Base-by-base conservation (phyloP, 805 yeast species). In the Zygoascus tannicola region DNA sequence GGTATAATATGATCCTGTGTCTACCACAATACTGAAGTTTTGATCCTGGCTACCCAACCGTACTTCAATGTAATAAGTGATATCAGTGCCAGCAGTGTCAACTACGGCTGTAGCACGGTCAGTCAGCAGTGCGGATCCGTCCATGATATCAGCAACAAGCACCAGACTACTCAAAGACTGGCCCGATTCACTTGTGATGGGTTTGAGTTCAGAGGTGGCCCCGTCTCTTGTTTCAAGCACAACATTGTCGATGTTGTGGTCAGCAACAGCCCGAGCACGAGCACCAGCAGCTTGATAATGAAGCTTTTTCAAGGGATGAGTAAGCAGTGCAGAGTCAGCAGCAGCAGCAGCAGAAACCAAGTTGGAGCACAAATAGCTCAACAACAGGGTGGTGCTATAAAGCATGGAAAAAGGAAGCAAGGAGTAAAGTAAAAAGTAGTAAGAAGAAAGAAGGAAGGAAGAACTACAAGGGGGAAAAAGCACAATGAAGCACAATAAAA, bases 1-100 rank as follows among this genome's bases (percentile, higher is more conserved):
- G 2, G 77, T 56, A 45, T 77, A 72, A 15, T 78, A 77, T 22
- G 81, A 75, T 4, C 82, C 85, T 0, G 85, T 80, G 57, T 80
- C 85, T 15, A 80, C 60, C 16, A 80, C 66, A 33, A 80, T 60
- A 4, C 75, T 74, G 51, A 69, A 76, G 26, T 62, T 62, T n/a
- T 56, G 56, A 7, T 41, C 35, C 8, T 35, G 43, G 10, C 54
- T 38, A 21, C 64, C 64, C 14, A 60, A 34, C 19, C 42, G 35
- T 12, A 56, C 41, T 30, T 52, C 46, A 22, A 60, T 41, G 43
- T 40, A 56, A 49, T 60, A 60, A 3, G 62, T 51, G 18, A 58
- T 50, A 40, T 59, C 63, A 7, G 51, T 40, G 4, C 62, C 60
- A 22, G 46, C 50, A 26, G 52, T 54, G 14, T 46, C 49, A 12